Base-by-base conservation (phyloP, 352 stramenopile species). In the Pythium aristosporum region DNA sequence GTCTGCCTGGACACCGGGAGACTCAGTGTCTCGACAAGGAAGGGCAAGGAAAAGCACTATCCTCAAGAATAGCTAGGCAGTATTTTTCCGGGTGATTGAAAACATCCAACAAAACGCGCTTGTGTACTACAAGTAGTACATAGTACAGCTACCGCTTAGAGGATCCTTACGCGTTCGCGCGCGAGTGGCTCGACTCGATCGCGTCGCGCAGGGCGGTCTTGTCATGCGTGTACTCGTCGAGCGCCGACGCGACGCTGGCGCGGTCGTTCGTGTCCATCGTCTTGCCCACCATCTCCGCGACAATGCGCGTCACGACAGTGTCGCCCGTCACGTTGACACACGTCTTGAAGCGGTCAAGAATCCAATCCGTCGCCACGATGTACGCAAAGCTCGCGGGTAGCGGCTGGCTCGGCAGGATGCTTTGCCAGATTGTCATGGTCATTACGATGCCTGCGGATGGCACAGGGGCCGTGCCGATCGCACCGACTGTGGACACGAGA, bases 311-410 rank as follows among this genome's bases (percentile, higher is more conserved):
- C 28, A 88, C 73, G 28, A 87, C 55, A n/a, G 79, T 77, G 56
- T 91, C 78, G 46, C 77, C 70, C 50, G 76, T 82, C 25, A 91
- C 75, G 67, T 89, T 87, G 39, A 84, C 70, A 18, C 76, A 65
- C 0, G 81, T 87, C 43, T 79, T 62, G 41, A 87, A 74, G n/a
- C 78, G 75, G 57, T 89, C 78, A 37, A 88, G 37, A 58, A 87
- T 67, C 78, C 77, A 87, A 59, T 89, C 80, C n/a, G 69, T 87
- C 30, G 74, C 80, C 21, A 87, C 69, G 49, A 89, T 72, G 57
- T 82, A 83, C 9, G 67, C 67, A 51, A 87, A 89, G n/a, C n/a
- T n/a, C n/a, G n/a, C n/a, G n/a, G 79, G 79, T 16, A 87, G 61
- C 13, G 70, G 43, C 3, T 73, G 65, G 12, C 54, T 65, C 1